Percentiles rank a stretch among this genome's conserved stretches.
These are phyloP conservation scores for Lactarius deliciosus DNA, from an alignment of 768 basidiomycete genomes.

Conservation along the genomic window DNA sequence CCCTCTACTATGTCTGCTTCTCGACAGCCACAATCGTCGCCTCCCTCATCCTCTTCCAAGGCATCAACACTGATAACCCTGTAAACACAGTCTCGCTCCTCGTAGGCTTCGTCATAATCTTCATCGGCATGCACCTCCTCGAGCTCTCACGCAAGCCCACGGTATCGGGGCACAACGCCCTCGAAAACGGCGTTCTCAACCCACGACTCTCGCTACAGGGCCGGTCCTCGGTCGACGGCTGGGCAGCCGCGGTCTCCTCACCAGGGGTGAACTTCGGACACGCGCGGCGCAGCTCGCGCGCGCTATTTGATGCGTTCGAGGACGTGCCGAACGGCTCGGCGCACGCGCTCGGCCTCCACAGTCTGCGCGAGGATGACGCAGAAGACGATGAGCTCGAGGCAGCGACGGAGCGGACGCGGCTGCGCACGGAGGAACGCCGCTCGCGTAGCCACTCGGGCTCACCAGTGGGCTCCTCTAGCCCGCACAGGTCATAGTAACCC, in stretches of 20 bases:
- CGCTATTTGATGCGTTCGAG: conserved; percentile 78
- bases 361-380: conserved; percentile 64
- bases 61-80: conserved; percentile 86
- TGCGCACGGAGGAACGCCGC: conserved; percentile 37
- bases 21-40: conserved; percentile 91
- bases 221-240: conserved; percentile 76
- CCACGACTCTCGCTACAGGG: conserved; percentile 81
- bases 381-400: conserved; percentile 48
- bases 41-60: conserved; percentile 95
- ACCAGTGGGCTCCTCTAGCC: neutral
- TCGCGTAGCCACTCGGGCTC: conserved; percentile 18
- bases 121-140: conserved; percentile 95
- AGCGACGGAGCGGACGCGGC: conserved; percentile 47
- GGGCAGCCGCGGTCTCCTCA: conserved; percentile 46
- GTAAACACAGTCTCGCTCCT: conserved; percentile 85
- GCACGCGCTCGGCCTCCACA: conserved; percentile 56
- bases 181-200: conserved; percentile 70
- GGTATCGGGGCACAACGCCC: conserved; percentile 48
- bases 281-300: conserved; percentile 61
- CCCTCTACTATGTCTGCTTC: conserved; percentile 97
- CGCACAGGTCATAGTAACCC: conserved; percentile 16
- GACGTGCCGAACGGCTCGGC: conserved; percentile 42
- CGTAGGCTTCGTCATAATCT: conserved; percentile 88
- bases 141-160: conserved; percentile 71
- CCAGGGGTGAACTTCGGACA: conserved; percentile 35